Conservation (phyloP, 169 alveolate genomes). For the Plasmodium gallinaceum region DNA sequence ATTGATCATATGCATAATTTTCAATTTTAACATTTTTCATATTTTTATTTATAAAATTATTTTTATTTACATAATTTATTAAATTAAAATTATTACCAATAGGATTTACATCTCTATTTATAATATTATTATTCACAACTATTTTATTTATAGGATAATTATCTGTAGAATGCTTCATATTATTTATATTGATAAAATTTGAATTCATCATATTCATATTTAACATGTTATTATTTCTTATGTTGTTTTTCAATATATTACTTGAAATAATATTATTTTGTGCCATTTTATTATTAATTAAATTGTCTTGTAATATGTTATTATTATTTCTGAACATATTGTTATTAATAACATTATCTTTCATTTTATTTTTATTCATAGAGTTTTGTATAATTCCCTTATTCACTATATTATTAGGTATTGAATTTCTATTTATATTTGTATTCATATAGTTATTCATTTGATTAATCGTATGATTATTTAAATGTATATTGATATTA, state of each 20-base stretch:
- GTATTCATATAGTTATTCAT: constrained; percentile 29
- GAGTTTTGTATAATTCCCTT: constrained; percentile 1
- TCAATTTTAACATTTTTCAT: constrained; percentile 46
- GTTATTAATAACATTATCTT: constrained; percentile 23
- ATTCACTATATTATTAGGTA: constrained; percentile 21
- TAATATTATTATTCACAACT: not conserved
- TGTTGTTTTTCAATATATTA: not conserved
- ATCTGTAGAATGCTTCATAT: constrained; percentile 4
- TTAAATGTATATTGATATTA: not conserved
- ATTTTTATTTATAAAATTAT: constrained; percentile 32
- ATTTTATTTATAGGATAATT: constrained; percentile 17
- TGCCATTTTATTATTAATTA: constrained; percentile 4
- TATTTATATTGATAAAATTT: constrained; percentile 2
- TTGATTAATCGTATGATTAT: constrained; percentile 16
- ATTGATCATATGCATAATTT: constrained; percentile 25
- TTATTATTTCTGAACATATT: constrained; percentile 30
- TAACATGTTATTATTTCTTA: constrained; percentile 10
- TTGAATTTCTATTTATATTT: not conserved
- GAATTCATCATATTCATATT: constrained; percentile 16
- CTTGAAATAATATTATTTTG: not conserved
- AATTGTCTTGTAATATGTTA: constrained; percentile 7
- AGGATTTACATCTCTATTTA: constrained; percentile 1
- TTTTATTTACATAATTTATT: constrained; percentile 32
- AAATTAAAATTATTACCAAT: constrained; percentile 12
- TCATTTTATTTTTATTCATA: constrained; percentile 12